These are phyloP conservation scores for Cryptococcus floricola DNA, from an alignment of 1,284 basidiomycete genomes.

Conservation along the genomic window DNA sequence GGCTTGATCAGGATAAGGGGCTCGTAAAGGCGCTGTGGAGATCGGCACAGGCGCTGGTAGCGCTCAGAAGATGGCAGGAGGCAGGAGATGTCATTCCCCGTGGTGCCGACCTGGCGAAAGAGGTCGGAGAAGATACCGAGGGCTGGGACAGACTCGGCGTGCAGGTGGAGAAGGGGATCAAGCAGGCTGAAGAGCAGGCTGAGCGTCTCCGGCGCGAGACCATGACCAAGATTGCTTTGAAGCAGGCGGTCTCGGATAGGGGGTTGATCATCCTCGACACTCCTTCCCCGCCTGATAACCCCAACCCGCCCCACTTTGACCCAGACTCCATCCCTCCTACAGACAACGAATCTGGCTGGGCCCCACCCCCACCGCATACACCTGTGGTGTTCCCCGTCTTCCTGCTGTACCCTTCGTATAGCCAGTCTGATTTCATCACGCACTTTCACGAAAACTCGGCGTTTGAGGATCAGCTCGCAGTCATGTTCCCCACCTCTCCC, in stretches of 20 bases:
- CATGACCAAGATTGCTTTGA: constrained; percentile 28
- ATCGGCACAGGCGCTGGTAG: constrained; percentile 68
- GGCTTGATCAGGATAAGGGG: constrained; percentile 17
- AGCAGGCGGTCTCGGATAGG: constrained; percentile 31
- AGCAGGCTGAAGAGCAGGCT: constrained; percentile 24
- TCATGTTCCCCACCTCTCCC: constrained; percentile 65
- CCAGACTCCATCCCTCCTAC: constrained; percentile 25
- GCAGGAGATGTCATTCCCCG: constrained; percentile 72
- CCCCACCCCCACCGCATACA: constrained; percentile 53
- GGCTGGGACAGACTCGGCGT: constrained; percentile 23
- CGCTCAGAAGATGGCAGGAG: constrained; percentile 69
- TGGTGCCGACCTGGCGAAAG: constrained; percentile 24
- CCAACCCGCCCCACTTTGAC: constrained; percentile 54
- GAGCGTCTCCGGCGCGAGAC: constrained; percentile 38
- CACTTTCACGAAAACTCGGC: constrained; percentile 81
- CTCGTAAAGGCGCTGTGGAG: constrained; percentile 81
- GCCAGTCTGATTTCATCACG: constrained; percentile 81
- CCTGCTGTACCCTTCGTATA: constrained; percentile 87
- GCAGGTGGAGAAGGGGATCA: constrained; percentile 29
- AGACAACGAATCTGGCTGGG: constrained; percentile 55
- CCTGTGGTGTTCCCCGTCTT: constrained; percentile 81
- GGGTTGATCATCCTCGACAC: constrained; percentile 42
- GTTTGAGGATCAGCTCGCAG: constrained; percentile 70
- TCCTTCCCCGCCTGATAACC: constrained; percentile 56
- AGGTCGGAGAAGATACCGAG: constrained; percentile 25